A percentile compares a stretch with the other conserved stretches of the same genome.
These are phyloP conservation scores for Whalleya microplaca DNA, from an alignment of 2,329 filamentous ascomycete genomes.

Conservation along the genomic window DNA sequence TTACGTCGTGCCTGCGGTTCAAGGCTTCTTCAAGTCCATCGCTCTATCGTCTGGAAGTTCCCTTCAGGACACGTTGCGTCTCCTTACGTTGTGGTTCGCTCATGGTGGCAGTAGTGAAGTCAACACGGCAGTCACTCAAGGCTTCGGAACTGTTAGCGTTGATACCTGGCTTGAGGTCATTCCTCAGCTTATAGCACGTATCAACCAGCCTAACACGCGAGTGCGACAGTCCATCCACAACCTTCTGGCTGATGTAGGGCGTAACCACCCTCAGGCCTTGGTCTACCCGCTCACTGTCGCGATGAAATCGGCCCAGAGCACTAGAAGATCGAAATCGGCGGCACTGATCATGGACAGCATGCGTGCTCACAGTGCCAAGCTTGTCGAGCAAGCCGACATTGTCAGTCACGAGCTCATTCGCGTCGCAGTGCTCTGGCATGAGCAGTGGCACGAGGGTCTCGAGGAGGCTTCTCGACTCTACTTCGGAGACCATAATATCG, in stretches of 20 bases:
- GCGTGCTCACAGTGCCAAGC: constrained; percentile 87
- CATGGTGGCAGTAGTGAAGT: constrained; percentile 90
- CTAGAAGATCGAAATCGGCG: constrained; percentile 83
- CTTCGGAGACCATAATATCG: constrained; percentile 96
- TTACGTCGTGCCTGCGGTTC: constrained; percentile 91
- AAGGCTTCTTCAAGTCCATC: constrained; percentile 97
- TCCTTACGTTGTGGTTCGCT: constrained; percentile 95
- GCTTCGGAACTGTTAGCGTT: constrained; percentile 88
- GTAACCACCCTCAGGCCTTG: constrained; percentile 91
- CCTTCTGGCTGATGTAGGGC: constrained; percentile 87
- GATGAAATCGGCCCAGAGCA: constrained; percentile 88
- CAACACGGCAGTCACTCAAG: constrained; percentile 84
- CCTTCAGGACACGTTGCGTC: constrained; percentile 88
- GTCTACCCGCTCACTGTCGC: constrained; percentile 97
- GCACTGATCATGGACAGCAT: constrained; percentile 97
- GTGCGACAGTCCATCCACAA: constrained; percentile 92
- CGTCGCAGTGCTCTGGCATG: constrained; percentile 97
- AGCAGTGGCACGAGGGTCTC: constrained; percentile 97
- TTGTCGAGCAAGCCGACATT: constrained; percentile 93
- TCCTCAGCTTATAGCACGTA: constrained; percentile 93
- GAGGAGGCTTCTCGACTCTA: constrained; percentile 96
- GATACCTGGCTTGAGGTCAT: constrained; percentile 99
- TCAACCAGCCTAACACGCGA: constrained; percentile 90
- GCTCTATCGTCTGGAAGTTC: constrained; percentile 89
- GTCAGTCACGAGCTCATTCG: constrained; percentile 97